phyloP scores from a whole-genome alignment of 371 early-diverging fungal species.

The Encephalitozoon cuniculi region DNA sequence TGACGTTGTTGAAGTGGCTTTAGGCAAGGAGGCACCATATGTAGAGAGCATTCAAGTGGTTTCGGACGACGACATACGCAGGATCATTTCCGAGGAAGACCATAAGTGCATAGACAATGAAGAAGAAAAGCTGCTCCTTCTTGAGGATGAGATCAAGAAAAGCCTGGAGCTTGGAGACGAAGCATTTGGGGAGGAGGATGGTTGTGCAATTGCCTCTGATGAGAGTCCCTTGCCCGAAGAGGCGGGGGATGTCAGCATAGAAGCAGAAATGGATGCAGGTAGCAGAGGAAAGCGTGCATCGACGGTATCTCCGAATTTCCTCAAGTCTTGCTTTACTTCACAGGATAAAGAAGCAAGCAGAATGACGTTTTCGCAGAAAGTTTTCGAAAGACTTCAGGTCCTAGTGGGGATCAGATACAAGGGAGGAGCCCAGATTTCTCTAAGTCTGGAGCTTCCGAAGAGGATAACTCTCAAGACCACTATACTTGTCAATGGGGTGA shows the following conservation, averaged over 20 bases:
- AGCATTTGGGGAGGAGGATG: not conserved
- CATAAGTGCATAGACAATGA: not conserved
- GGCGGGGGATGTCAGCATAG: not conserved
- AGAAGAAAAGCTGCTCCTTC: not conserved
- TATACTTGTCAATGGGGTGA: constrained; percentile 41
- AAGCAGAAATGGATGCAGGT: not conserved
- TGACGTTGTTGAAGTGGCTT: constrained; percentile 43
- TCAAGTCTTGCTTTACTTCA: too few species aligned
- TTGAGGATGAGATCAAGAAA: constrained; percentile 13
- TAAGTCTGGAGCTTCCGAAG: constrained; percentile 52
- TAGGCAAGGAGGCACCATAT: constrained; percentile 57
- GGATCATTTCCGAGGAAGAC: not conserved
- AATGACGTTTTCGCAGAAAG: not conserved
- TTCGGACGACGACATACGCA: constrained; percentile 31
- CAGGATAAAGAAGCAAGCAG: not conserved
- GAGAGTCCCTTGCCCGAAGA: not conserved
- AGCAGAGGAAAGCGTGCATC: not conserved
- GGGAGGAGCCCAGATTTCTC: constrained; percentile 40
- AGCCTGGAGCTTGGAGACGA: not conserved
- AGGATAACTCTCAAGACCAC: constrained; percentile 34
- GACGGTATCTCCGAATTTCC: not conserved
- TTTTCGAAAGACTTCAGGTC: constrained; percentile 45
- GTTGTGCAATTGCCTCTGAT: not conserved
- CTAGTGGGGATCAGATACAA: constrained; percentile 44
- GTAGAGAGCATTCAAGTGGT: constrained; percentile 45